Percentiles rank a stretch among this genome's conserved stretches.
Conservation (phyloP, 1,284 basidiomycete species). For the Stereum hirsutum region DNA sequence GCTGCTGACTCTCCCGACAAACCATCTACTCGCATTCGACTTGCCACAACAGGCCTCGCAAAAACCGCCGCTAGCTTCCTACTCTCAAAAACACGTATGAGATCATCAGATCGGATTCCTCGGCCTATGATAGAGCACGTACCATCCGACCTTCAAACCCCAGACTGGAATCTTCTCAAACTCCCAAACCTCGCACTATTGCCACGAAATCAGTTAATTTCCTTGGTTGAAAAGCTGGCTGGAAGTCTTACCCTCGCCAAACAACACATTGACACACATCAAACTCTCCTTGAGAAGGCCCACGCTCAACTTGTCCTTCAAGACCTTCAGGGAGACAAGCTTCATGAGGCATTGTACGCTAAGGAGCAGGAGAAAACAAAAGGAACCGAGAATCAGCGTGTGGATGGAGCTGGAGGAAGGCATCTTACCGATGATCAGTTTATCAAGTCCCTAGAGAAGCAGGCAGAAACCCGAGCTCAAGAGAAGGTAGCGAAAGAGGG, state of each 20-base stretch:
- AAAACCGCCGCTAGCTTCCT: neutral
- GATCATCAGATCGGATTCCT: neutral
- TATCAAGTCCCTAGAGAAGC: neutral
- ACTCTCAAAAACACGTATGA: neutral
- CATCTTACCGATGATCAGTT: neutral
- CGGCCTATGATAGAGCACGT: neutral
- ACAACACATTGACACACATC: neutral
- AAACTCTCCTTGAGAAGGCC: neutral
- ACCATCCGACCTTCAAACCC: neutral
- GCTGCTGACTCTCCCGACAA: neutral
- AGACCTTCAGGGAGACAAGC: neutral
- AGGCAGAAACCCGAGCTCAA: too few species aligned
- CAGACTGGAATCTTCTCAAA: neutral
- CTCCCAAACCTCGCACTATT: neutral
- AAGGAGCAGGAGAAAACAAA: neutral
- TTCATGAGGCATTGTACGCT: neutral
- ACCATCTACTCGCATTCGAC: neutral
- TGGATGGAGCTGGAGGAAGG: neutral
- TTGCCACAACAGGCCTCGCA: neutral
- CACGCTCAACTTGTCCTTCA: neutral
- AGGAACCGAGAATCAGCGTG: neutral
- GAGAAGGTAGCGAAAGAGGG: too few species aligned
- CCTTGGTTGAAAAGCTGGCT: neutral
- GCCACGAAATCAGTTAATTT: neutral
- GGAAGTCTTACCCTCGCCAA: neutral